Evolutionary conservation across 139 green algal species (phyloP).

Genomic region (Haematococcus lacustris): DNA sequence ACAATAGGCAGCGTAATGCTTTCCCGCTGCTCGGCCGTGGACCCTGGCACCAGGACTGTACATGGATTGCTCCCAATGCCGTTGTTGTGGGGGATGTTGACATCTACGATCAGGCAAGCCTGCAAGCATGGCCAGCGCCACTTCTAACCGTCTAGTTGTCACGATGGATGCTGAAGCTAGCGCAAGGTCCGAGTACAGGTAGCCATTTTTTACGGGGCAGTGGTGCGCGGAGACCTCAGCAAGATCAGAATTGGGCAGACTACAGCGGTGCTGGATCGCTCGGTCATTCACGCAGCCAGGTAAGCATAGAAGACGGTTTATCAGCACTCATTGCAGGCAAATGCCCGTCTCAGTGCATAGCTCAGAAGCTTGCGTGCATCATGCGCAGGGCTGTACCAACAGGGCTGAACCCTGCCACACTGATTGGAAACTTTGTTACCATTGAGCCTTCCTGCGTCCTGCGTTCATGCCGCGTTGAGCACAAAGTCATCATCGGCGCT

Average conservation of each 20-base stretch:
- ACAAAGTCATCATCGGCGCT: slow-evolving; percentile 61
- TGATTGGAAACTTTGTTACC: slow-evolving; percentile 73
- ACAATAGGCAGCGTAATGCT: slow-evolving; percentile 69
- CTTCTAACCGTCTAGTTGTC: no score
- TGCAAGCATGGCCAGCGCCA: no score
- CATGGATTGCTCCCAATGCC: slow-evolving; percentile 78
- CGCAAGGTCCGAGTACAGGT: slow-evolving; percentile 34
- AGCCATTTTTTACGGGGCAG: slow-evolving; percentile 72
- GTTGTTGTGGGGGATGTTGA: slow-evolving; percentile 81
- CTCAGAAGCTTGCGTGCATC: no score
- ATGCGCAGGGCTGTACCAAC: slow-evolving; percentile 55
- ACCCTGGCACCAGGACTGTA: slow-evolving; percentile 51
- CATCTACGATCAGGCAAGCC: slow-evolving; percentile 69
- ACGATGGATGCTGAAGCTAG: slow-evolving; percentile 1
- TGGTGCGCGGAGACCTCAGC: slow-evolving; percentile 85
- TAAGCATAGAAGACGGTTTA: slow-evolving; percentile 20
- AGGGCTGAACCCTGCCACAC: slow-evolving; percentile 67
- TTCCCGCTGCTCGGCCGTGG: slow-evolving; percentile 61
- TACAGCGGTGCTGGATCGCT: slow-evolving; percentile 67
- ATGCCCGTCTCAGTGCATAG: not conserved
- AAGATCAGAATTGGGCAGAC: slow-evolving; percentile 65
- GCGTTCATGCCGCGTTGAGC: slow-evolving; percentile 62
- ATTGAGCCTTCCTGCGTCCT: slow-evolving; percentile 73
- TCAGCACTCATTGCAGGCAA: not conserved
- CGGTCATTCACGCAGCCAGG: slow-evolving; percentile 82